These are phyloP conservation scores for Scorias spongiosa DNA, from an alignment of 2,329 filamentous ascomycete species.

Conservation along the genomic window DNA sequence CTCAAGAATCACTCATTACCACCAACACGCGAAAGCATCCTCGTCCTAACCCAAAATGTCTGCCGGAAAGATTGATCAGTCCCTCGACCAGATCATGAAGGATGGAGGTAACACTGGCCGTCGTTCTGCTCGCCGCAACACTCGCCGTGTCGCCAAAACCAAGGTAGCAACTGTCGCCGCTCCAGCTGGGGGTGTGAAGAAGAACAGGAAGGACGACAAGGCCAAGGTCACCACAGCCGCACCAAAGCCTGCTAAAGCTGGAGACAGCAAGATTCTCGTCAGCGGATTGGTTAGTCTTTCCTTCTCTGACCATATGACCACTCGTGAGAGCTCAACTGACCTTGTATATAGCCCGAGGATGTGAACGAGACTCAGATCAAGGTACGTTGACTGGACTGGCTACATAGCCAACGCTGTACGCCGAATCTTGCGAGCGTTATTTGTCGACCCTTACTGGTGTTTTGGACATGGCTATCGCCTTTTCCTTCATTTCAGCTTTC, in stretches of 20 bases:
- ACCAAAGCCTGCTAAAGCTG: conserved; percentile 41
- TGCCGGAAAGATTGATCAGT: conserved; percentile 92
- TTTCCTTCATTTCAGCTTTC: background rate
- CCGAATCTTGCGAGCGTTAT: conserved; percentile 16
- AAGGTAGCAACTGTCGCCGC: conserved; percentile 42
- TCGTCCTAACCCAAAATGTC: conserved; percentile 35
- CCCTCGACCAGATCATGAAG: conserved; percentile 92
- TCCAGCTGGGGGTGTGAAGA: conserved; percentile 75
- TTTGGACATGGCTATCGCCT: conserved; percentile 4
- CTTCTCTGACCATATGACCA: conserved; percentile 3
- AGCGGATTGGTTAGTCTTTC: conserved; percentile 78
- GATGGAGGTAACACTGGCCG: conserved; percentile 43
- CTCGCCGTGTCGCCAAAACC: conserved; percentile 27
- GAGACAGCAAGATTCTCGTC: conserved; percentile 93
- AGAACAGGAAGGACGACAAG: conserved; percentile 43
- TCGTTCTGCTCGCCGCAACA: conserved; percentile 31
- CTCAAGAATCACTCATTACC: too few relatives aligned
- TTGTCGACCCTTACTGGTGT: conserved; percentile 7
- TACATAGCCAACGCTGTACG: conserved; percentile 22
- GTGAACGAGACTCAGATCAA: conserved; percentile 96
- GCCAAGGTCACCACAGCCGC: conserved; percentile 35
- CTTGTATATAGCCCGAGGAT: conserved; percentile 60
- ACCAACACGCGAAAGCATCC: too few relatives aligned
- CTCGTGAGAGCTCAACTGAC: background rate
- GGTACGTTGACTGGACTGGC: conserved; percentile 87